These are phyloP conservation scores for Chalciporus sphaerocephalus DNA, from an alignment of 768 basidiomycete genomes.

Conservation along the genomic window DNA sequence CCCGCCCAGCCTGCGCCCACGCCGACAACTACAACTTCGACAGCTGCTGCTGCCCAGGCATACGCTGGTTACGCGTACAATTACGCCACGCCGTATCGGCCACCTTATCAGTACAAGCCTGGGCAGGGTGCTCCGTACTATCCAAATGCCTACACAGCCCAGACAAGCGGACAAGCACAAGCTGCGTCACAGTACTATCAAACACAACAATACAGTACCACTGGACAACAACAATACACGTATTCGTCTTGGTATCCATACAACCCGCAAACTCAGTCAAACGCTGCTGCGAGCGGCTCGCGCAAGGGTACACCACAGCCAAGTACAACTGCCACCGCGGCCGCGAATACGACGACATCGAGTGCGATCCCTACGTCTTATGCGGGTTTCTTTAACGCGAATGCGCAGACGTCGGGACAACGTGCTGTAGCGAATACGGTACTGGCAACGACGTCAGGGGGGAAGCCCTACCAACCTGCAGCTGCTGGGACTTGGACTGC, in stretches of 20 bases:
- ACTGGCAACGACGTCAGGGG: conserved; percentile 23
- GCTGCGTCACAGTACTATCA: conserved; percentile 34
- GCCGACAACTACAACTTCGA: conserved; percentile 19
- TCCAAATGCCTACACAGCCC: conserved; percentile 25
- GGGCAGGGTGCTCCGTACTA: conserved; percentile 34
- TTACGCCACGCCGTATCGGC: conserved; percentile 33
- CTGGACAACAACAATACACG: conserved; percentile 39
- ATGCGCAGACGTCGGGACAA: conserved; percentile 32
- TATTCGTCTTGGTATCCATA: conserved; percentile 45
- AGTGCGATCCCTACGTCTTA: conserved; percentile 35
- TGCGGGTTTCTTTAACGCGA: conserved; percentile 37
- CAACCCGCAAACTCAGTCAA: conserved; percentile 30
- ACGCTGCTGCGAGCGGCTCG: conserved; percentile 25
- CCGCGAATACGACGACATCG: conserved; percentile 25
- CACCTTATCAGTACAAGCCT: conserved; percentile 37
- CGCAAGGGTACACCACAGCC: conserved; percentile 47
- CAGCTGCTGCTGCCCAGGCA: conserved; percentile 26
- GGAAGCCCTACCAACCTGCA: conserved; percentile 31
- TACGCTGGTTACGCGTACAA: conserved; percentile 34
- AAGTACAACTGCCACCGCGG: conserved; percentile 21
- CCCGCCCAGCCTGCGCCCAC: conserved; percentile 23
- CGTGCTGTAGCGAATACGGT: conserved; percentile 58
- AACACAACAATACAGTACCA: conserved; percentile 32
- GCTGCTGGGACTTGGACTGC: conserved; percentile 24
- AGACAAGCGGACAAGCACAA: conserved; percentile 24